Conservation (phyloP, 768 basidiomycete species). For the Leccinum broughii region DNA sequence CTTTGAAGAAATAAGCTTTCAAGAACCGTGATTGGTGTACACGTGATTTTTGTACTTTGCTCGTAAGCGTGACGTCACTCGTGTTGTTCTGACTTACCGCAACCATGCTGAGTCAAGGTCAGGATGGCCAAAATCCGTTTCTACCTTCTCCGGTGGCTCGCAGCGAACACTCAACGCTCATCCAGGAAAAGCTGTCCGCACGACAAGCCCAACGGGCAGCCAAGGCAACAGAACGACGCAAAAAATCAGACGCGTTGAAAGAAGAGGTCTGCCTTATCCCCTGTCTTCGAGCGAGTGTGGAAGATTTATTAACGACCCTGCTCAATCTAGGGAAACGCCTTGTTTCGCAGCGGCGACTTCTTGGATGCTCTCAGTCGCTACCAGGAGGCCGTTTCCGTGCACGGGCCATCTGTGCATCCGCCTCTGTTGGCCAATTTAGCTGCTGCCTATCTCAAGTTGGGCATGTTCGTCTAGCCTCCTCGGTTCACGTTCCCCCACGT, state of each 20-base stretch:
- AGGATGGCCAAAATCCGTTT: neutral
- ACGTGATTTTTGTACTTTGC: neutral
- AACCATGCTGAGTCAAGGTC: neutral
- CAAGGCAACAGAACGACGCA: slow-evolving; percentile 20
- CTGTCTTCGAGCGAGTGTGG: neutral
- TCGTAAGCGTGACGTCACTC: neutral
- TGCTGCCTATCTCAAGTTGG: slow-evolving; percentile 43
- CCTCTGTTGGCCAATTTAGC: slow-evolving; percentile 44
- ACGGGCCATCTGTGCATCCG: slow-evolving; percentile 33
- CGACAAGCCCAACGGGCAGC: slow-evolving; percentile 19
- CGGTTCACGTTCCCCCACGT: neutral
- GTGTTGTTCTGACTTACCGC: neutral
- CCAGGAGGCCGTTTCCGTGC: slow-evolving; percentile 37
- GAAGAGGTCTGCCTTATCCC: slow-evolving; percentile 25
- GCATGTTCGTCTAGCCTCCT: slow-evolving; percentile 29
- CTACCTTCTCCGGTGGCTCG: neutral
- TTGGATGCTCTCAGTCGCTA: slow-evolving; percentile 42
- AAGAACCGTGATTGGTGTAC: neutral
- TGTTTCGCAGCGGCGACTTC: slow-evolving; percentile 41
- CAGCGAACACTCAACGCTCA: neutral
- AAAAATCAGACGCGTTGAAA: slow-evolving; percentile 30
- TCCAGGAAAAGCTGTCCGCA: slow-evolving; percentile 7
- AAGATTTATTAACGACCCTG: neutral
- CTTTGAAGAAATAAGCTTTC: neutral
- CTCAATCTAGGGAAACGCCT: slow-evolving; percentile 44